Evolutionary conservation across 345 rosid genomes (phyloP).

Genomic region (Populus nigra): DNA sequence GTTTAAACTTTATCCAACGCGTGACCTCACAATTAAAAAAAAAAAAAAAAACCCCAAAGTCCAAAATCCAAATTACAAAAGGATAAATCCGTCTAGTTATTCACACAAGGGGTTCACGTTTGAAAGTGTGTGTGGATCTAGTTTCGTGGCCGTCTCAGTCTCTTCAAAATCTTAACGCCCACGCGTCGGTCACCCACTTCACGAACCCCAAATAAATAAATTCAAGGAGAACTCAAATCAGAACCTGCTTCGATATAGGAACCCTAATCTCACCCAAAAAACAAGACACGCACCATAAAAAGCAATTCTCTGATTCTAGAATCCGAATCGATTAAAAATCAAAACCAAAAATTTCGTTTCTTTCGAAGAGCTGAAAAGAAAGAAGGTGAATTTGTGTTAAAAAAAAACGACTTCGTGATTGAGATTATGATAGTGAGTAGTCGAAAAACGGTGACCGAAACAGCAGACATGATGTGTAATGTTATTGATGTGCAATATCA

Average conservation of each 20-base stretch:
- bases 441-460: slow-evolving; percentile 38
- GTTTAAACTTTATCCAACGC: background rate
- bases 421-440: slow-evolving; percentile 26
- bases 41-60: background rate
- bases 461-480: slow-evolving; percentile 31
- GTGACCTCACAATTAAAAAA: background rate
- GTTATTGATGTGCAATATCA: slow-evolving; percentile 34
- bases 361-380: background rate
- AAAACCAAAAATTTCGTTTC: background rate
- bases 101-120: background rate
- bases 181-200: background rate
- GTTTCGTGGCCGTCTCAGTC: background rate
- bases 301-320: background rate
- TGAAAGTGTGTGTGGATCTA: too few relatives aligned
- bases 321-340: background rate
- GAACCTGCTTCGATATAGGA: background rate
- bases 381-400: background rate
- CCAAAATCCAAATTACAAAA: background rate
- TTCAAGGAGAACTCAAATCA: background rate
- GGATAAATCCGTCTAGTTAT: background rate
- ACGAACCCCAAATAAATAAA: background rate
- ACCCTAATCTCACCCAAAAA: background rate
- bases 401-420: slow-evolving; percentile 4
- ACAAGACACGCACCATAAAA: background rate
- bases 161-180: background rate